Base-by-base conservation (phyloP, 306 rosid species). In the Astragalus glycyphyllos region DNA sequence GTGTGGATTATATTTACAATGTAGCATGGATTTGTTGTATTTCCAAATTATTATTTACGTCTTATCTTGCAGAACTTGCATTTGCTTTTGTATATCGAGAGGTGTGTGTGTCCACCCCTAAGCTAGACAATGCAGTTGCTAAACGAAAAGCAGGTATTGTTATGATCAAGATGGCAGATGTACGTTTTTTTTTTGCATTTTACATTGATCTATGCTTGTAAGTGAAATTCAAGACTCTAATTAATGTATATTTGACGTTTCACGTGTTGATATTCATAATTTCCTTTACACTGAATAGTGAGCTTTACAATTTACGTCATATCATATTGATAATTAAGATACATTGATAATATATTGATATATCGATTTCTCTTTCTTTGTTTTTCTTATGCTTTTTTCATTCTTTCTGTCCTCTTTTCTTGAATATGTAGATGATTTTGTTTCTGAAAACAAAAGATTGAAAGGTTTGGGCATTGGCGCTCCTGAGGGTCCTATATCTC, bases 401-500 rank as follows among this genome's bases (percentile, higher is more conserved):
- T 20, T 55, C 59, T 17, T 31, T 38, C 54, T 49, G 11, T 38
- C 60, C 58, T 80, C 7, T 60, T 79, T 68, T 58, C 29, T 69
- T 57, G 20, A 37, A 53, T 67, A 6, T 70, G 37, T 80, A 94
- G 99, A 83, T 82, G 95, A 82, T 47, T 61, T 76, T 60, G 81
- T 77, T 49, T 55, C 88, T 57, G 97, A 86, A 46, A 94, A 67
- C 81, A 94, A 94, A 91, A 89, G 96, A 81, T 73, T 83, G 63
- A 94, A 86, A 83, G 99, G 99, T 34, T 83, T 94, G 78, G 99
- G 99, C 71, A 87, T 94, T 69, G 99, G 99, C 45, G 96, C 91
- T 73, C 92, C 96, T 5, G 92, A 94, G 83, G 98, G 97, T 78
- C 97, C 99, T 8, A 69, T 94, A 75, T 94, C 99, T 68, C 96